These are phyloP conservation scores for Bathelium albidoporum DNA, from an alignment of 495 filamentous ascomycete genomes.

Conservation along the genomic window DNA sequence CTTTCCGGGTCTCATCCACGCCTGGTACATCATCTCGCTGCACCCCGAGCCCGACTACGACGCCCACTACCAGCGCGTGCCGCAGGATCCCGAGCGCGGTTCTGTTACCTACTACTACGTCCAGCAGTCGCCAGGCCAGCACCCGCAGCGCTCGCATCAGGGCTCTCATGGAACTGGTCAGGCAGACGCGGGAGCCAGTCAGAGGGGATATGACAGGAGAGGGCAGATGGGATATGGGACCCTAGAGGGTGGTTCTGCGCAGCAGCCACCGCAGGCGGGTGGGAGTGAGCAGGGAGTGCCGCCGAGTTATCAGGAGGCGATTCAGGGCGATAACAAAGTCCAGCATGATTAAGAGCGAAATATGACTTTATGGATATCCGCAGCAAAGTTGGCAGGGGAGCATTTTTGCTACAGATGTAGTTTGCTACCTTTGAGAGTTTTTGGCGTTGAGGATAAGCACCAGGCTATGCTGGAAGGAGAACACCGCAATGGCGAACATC, in stretches of 20 bases:
- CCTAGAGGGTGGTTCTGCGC: slow-evolving; percentile 11
- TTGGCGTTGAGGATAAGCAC: too few species aligned
- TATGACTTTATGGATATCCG: background rate
- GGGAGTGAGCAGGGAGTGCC: slow-evolving; percentile 36
- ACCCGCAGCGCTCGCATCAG: slow-evolving; percentile 4
- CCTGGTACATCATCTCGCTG: slow-evolving; percentile 96
- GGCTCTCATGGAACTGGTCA: slow-evolving; percentile 1
- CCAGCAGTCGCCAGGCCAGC: slow-evolving; percentile 27
- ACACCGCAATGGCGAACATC: too few species aligned
- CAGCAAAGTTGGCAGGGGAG: background rate
- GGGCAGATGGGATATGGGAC: slow-evolving; percentile 25
- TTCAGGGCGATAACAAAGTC: slow-evolving; percentile 80
- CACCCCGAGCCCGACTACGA: slow-evolving; percentile 64
- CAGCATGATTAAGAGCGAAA: slow-evolving; percentile 35
- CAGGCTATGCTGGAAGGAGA: too few species aligned
- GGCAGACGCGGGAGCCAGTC: background rate
- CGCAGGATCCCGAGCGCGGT: slow-evolving; percentile 42
- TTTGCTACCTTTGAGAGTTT: too few species aligned
- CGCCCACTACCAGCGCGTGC: slow-evolving; percentile 44
- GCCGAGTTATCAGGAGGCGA: slow-evolving; percentile 76
- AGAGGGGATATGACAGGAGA: background rate
- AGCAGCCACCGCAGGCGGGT: slow-evolving; percentile 14
- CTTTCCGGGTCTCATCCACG: slow-evolving; percentile 82
- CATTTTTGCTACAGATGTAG: background rate
- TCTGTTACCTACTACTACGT: slow-evolving; percentile 37